phyloP scores from a whole-genome alignment of 495 filamentous ascomycete genomes.

The Hypomontagnella monticulosa region DNA sequence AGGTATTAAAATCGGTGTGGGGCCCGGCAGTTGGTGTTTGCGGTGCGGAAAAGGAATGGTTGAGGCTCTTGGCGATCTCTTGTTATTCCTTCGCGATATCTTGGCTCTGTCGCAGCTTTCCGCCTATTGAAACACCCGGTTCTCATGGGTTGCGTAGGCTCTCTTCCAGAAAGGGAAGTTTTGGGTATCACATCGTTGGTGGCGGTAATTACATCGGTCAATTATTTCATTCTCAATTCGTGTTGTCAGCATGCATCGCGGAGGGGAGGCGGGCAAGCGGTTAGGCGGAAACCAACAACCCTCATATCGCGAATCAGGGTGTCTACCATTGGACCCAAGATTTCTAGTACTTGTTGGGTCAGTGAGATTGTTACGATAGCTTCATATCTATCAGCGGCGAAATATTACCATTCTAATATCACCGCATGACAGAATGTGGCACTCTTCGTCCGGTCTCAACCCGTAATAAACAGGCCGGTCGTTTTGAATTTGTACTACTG shows the following conservation, averaged over 20 bases:
- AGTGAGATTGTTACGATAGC: no score
- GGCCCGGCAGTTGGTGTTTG: slow-evolving; percentile 14
- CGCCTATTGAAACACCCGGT: slow-evolving; percentile 27
- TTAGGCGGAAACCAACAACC: no score
- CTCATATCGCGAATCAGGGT: no score
- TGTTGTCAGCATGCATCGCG: no score
- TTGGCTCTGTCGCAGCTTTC: slow-evolving; percentile 36
- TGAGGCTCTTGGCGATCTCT: slow-evolving; percentile 35
- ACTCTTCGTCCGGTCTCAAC: slow-evolving; percentile 28
- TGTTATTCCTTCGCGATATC: background rate
- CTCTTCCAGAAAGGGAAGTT: background rate
- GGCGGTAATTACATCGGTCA: no score
- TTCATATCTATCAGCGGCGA: no score
- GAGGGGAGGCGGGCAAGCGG: no score
- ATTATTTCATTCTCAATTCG: no score
- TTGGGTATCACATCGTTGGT: slow-evolving; percentile 3
- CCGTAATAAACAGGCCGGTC: slow-evolving; percentile 31
- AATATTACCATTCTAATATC: background rate
- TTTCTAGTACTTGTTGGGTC: no score
- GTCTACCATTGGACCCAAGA: no score
- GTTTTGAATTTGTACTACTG: slow-evolving; percentile 35
- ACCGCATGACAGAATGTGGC: background rate
- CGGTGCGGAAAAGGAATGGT: slow-evolving; percentile 1
- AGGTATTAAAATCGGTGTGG: slow-evolving; percentile 2
- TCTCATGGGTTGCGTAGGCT: slow-evolving; percentile 11